Evolutionary conservation across 177 flowering plant species (phyloP).

Genomic region (Vitis hybrid): DNA sequence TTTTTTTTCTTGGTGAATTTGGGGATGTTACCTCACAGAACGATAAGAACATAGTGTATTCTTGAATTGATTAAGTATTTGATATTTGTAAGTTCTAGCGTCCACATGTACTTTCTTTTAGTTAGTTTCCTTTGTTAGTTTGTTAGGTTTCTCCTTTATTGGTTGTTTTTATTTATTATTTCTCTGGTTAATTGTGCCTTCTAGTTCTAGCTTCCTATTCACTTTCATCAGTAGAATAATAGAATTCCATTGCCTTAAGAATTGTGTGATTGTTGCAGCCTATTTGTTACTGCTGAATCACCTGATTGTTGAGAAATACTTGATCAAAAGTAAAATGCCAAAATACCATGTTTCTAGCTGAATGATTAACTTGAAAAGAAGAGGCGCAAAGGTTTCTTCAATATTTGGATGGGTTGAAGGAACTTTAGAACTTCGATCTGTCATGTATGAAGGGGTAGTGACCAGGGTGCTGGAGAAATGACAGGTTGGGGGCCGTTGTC

Average conservation of each 20-base stretch:
- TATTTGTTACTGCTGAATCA: no score
- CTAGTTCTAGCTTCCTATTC: neutral
- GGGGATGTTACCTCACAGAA: neutral
- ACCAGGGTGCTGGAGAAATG: no score
- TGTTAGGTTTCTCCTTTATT: neutral
- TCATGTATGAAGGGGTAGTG: no score
- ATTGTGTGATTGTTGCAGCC: no score
- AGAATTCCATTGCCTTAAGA: neutral
- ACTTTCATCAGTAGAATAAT: neutral
- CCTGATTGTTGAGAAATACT: no score
- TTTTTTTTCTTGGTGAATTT: constrained; percentile 1
- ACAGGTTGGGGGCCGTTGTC: no score
- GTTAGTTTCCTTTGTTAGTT: neutral
- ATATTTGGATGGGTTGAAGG: no score
- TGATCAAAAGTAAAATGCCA: no score
- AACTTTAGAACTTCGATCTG: no score
- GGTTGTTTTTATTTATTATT: neutral
- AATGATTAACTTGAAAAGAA: no score
- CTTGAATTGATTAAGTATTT: neutral
- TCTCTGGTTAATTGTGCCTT: neutral
- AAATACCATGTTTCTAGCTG: no score
- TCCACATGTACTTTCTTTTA: neutral
- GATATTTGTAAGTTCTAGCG: neutral
- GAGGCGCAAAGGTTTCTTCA: no score
- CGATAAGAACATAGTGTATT: constrained; percentile 4